phyloP scores from a whole-genome alignment of 148 eudicot genomes.

The Rhododendron williamsianum region DNA sequence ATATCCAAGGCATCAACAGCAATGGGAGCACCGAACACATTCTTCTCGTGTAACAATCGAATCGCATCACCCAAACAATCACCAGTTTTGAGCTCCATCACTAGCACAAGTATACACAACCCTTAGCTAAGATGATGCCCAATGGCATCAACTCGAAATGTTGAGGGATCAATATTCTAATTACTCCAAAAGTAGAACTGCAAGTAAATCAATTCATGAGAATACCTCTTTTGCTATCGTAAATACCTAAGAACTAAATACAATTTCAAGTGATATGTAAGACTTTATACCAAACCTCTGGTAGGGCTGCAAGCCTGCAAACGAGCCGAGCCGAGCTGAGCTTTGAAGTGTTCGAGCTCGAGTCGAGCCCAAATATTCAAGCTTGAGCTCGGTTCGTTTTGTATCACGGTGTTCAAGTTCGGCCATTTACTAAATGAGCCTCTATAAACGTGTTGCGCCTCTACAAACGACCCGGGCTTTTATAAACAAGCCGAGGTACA shows the following conservation, averaged over 20 bases:
- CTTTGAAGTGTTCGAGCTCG: too few relatives aligned
- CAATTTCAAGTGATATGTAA: not conserved
- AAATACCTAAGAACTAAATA: not conserved
- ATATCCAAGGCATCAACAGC: constrained; percentile 12
- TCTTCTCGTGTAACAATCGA: constrained; percentile 28
- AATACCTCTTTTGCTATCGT: not conserved
- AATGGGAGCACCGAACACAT: constrained; percentile 33
- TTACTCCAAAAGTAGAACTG: not conserved
- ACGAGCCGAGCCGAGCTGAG: too few relatives aligned
- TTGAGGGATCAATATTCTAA: not conserved
- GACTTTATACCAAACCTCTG: not conserved
- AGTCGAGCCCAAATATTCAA: too few relatives aligned
- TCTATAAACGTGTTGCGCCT: too few relatives aligned
- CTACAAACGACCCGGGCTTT: too few relatives aligned
- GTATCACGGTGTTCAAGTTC: too few relatives aligned
- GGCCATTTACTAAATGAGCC: too few relatives aligned
- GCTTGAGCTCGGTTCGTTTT: too few relatives aligned
- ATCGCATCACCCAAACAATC: constrained; percentile 28
- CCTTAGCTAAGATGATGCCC: not conserved
- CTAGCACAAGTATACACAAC: constrained; percentile 2
- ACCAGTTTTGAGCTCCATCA: constrained; percentile 26
- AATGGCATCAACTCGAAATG: not conserved
- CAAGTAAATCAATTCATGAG: not conserved
- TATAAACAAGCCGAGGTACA: not conserved
- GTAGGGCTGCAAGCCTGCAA: not conserved